phyloP scores from a whole-genome alignment of 2,329 filamentous ascomycete species.

The Trichoderma koningii region DNA sequence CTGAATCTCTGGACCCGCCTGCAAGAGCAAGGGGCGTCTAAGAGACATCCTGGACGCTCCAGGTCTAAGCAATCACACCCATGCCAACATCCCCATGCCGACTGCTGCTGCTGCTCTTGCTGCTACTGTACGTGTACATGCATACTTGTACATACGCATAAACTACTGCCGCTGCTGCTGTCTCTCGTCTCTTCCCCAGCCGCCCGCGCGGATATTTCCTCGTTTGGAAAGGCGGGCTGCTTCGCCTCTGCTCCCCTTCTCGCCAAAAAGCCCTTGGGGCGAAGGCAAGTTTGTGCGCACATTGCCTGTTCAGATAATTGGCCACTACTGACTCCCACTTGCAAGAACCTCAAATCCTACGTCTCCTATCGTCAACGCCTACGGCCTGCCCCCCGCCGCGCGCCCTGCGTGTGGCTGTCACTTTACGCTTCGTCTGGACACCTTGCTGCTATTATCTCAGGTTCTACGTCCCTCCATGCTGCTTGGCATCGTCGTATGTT shows the following conservation, averaged over 20 bases:
- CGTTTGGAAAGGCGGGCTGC: slow-evolving; percentile 18
- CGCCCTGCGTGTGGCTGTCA: neutral
- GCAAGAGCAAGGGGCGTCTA: neutral
- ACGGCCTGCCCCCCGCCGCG: neutral
- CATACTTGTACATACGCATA: too few relatives aligned
- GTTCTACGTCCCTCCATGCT: neutral
- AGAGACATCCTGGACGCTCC: too few relatives aligned
- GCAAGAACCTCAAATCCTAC: neutral
- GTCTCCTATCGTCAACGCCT: neutral
- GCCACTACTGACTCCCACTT: neutral
- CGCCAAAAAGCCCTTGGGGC: neutral
- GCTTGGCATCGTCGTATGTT: neutral
- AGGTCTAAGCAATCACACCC: slow-evolving; percentile 4
- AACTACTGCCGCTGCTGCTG: neutral
- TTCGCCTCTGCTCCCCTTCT: neutral
- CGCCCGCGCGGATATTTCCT: slow-evolving; percentile 24
- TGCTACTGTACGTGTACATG: neutral
- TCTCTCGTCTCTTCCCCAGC: neutral
- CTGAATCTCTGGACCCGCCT: slow-evolving; percentile 16
- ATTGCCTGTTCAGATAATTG: neutral
- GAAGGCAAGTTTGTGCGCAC: neutral
- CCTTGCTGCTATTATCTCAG: neutral
- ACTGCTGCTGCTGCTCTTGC: too few relatives aligned
- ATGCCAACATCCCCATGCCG: slow-evolving; percentile 7
- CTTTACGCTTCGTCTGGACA: too few relatives aligned